phyloP scores from a whole-genome alignment of 1,284 basidiomycete species.

The Irpex sp. region DNA sequence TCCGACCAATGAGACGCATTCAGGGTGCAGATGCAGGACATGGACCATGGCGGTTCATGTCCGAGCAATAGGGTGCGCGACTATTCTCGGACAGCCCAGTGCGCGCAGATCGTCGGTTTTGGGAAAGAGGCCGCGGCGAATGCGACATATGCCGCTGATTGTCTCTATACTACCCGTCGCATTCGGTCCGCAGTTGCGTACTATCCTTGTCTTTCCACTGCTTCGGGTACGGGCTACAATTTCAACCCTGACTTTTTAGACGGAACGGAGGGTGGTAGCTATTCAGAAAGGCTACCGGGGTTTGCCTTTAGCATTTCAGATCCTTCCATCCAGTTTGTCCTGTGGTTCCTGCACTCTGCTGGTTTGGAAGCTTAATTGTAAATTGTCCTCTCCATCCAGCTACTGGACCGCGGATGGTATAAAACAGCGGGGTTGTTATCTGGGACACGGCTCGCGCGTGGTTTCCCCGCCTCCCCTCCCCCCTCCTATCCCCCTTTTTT shows the following conservation, averaged over 20 bases:
- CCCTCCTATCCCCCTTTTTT: neutral
- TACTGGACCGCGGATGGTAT: neutral
- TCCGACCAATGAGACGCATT: constrained; percentile 7
- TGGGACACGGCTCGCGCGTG: neutral
- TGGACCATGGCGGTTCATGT: neutral
- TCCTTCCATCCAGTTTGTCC: neutral
- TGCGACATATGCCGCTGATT: neutral
- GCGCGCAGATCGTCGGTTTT: neutral
- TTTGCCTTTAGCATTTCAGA: neutral
- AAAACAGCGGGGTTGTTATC: neutral
- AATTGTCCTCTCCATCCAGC: neutral
- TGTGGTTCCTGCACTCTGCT: neutral
- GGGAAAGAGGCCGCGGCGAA: neutral
- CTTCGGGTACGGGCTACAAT: neutral
- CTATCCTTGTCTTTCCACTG: neutral
- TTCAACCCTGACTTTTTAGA: neutral
- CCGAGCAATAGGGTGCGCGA: neutral
- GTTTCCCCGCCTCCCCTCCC: neutral
- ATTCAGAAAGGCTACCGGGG: neutral
- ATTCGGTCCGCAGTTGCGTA: neutral
- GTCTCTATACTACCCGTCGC: neutral
- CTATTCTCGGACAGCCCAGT: neutral
- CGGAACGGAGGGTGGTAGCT: neutral
- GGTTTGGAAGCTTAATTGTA: neutral
- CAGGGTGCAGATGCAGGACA: neutral